phyloP scores from a whole-genome alignment of 2,329 filamentous ascomycete species.

The Microdochium paspali region DNA sequence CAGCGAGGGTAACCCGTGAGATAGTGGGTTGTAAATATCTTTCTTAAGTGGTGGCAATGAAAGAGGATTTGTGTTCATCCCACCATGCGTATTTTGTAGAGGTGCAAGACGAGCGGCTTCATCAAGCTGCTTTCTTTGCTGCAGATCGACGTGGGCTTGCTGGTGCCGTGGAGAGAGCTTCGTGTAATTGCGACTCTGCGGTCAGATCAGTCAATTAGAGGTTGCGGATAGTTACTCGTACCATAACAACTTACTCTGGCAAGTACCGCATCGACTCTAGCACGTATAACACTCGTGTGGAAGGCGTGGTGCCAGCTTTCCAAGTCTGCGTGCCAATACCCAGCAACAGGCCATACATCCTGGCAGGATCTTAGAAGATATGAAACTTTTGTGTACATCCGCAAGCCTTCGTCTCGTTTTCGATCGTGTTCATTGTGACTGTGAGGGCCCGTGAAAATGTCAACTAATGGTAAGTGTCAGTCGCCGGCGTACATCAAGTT shows the following conservation, averaged over 20 bases:
- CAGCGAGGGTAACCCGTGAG: no score
- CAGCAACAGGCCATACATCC: slow-evolving; percentile 41
- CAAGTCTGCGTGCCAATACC: slow-evolving; percentile 41
- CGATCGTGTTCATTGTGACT: slow-evolving; percentile 22
- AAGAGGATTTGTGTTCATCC: no score
- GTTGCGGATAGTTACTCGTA: no score
- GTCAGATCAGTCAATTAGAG: no score
- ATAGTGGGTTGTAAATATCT: no score
- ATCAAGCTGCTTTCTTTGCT: no score
- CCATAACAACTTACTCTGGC: slow-evolving; percentile 31
- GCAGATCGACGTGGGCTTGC: slow-evolving; percentile 3
- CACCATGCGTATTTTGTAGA: no score
- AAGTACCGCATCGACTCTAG: slow-evolving; percentile 37
- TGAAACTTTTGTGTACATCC: slow-evolving; percentile 36
- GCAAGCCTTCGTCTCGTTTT: slow-evolving; percentile 29
- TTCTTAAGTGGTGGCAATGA: no score
- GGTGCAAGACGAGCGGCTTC: no score
- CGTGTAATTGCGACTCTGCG: no score
- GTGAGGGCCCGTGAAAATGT: background rate
- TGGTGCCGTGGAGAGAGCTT: background rate
- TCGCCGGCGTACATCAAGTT: background rate
- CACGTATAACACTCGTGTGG: slow-evolving; percentile 24
- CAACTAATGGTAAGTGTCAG: background rate
- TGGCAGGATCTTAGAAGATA: slow-evolving; percentile 36
- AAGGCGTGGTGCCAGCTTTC: slow-evolving; percentile 36